phyloP scores from a whole-genome alignment of 176 grass and related monocot species.

The Zoysia japonica region DNA sequence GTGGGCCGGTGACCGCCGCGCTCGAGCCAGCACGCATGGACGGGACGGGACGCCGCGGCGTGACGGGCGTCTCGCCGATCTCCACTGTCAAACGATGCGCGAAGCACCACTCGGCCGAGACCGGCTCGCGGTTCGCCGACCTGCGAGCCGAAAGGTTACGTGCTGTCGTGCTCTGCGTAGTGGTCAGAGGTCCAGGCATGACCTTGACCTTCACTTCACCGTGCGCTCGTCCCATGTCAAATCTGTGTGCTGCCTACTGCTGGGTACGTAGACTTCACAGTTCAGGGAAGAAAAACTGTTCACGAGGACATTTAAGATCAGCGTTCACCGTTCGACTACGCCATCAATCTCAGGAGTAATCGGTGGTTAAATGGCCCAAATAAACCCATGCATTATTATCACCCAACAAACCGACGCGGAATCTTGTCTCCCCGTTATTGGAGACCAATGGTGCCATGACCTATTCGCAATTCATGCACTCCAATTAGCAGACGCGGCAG shows the following conservation, averaged over 20 bases:
- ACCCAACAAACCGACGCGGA: slow-evolving; percentile 2
- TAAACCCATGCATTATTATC: background rate
- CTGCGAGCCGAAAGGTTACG: too few species aligned
- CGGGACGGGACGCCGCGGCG: too few species aligned
- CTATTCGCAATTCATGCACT: background rate
- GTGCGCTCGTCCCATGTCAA: background rate
- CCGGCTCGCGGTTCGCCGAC: background rate
- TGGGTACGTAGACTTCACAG: background rate
- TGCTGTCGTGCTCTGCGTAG: too few species aligned
- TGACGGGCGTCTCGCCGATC: background rate
- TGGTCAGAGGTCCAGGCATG: too few species aligned
- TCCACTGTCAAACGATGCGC: background rate
- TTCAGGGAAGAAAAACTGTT: background rate
- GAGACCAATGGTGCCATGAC: background rate
- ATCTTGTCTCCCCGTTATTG: background rate
- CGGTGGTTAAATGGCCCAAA: background rate
- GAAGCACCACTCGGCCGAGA: too few species aligned
- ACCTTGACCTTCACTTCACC: too few species aligned
- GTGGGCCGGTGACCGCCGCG: too few species aligned
- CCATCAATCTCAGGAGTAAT: background rate
- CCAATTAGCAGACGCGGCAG: background rate
- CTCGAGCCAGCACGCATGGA: too few species aligned
- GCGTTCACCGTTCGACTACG: background rate
- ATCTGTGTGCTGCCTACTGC: background rate
- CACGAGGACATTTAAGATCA: too few species aligned